Base-by-base conservation (phyloP, 371 early-diverging fungal species). In the Mucor mucedo region DNA sequence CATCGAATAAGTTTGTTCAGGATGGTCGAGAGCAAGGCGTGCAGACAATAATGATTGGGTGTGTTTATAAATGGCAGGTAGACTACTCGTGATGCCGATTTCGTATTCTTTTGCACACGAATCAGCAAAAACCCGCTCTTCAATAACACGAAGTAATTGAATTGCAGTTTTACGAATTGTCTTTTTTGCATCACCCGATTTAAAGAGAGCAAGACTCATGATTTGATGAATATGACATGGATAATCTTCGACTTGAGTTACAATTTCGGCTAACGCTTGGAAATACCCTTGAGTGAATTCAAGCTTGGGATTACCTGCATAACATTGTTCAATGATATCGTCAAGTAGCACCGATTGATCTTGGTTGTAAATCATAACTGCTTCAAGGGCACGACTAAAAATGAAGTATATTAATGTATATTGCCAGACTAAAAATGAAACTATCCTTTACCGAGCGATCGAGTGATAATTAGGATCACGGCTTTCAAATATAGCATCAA, bases 41-140 rank as follows among this genome's bases (percentile, higher is more conserved):
- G 87, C 85, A 0, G 93, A 91, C 29, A 93, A 65, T 47, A 76
- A 73, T 30, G 82, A 82, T 69, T 89, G 96, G 4, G 91, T 92
- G 69, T 87, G 90, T 62, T 90, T 92, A 77, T 89, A 96, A 56
- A 94, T 87, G 16, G 91, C 86, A 0, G 95, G 90, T 28, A 95
- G 69, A 16, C 89, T 87, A 70, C 92, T 92, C 11, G 88, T 83
- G 10, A 90, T 89, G 3, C 93, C 89, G 60, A 88, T 83, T 59
- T 90, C 90, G 40, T 88, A 86, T 47, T 85, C 86, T 14, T 84
- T 82, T 13, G 87, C 82, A 48, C 91, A 88, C 0, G 80, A 79
- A 55, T 90, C 90, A 1, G 76, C 83, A 63, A 84, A 86, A 16
- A 86, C 83, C 2, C 91, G 84, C 32, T 83, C 77, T 66, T 95